These are phyloP conservation scores for Piper betle DNA, from an alignment of 164 flowering plant genomes.

Conservation along the genomic window DNA sequence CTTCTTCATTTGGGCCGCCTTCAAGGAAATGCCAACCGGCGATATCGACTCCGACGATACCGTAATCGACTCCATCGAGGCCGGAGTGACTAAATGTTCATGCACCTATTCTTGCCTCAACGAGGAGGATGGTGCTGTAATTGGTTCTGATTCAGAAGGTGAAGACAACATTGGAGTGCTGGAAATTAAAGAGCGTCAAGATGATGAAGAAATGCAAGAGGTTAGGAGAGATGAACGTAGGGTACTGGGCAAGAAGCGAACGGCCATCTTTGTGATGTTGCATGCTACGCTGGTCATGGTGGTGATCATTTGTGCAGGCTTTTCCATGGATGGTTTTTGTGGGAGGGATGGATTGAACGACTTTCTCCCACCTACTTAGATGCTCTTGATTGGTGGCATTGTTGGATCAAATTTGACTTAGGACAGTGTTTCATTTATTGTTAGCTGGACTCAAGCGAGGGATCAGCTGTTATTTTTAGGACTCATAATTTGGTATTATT, in stretches of 20 bases:
- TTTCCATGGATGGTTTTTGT: background rate
- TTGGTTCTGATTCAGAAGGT: background rate
- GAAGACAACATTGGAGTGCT: constrained; percentile 13
- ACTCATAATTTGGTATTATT: no score
- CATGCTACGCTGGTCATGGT: background rate
- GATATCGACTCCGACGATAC: background rate
- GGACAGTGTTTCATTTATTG: no score
- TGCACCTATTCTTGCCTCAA: constrained; percentile 28
- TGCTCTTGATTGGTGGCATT: background rate
- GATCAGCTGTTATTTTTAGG: no score
- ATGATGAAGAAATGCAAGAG: background rate
- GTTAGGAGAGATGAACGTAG: background rate
- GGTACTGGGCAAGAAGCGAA: background rate
- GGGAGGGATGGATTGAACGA: background rate
- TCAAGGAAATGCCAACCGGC: background rate
- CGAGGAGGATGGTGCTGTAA: constrained; percentile 17
- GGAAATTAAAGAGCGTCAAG: constrained; percentile 14
- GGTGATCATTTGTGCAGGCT: background rate
- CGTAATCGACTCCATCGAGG: no score
- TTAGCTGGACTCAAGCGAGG: no score
- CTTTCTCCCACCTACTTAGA: constrained; percentile 3
- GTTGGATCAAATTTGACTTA: background rate
- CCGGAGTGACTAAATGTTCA: constrained; percentile 17
- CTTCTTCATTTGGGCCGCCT: constrained; percentile 12
- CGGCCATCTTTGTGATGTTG: background rate